Evolutionary conservation across 2,329 filamentous ascomycete genomes (phyloP).

Genomic region (Sporothrix luriei): DNA sequence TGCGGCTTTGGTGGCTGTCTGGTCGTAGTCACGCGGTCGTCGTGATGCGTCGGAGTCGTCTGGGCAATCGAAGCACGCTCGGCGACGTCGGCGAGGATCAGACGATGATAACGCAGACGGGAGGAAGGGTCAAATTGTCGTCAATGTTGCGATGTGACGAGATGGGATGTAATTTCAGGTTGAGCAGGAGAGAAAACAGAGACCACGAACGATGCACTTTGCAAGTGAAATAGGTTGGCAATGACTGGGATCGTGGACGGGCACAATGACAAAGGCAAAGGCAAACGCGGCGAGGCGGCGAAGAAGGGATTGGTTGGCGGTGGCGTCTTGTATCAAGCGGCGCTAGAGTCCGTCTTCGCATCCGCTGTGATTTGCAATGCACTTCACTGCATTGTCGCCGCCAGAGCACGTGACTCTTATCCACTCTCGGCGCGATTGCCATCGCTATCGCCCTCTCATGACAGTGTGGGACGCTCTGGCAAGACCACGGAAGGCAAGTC

Average conservation of each 20-base stretch:
- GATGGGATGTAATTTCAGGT: neutral
- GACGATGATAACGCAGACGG: neutral
- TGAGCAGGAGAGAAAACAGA: neutral
- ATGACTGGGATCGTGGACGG: constrained; percentile 26
- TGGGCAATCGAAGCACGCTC: neutral
- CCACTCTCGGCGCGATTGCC: neutral
- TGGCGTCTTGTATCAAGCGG: constrained; percentile 19
- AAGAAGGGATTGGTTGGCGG: constrained; percentile 27
- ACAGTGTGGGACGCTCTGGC: too few relatives aligned
- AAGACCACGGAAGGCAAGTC: neutral
- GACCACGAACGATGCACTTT: neutral
- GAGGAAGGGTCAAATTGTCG: neutral
- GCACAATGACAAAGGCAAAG: constrained; percentile 29
- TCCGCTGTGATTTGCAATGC: constrained; percentile 15
- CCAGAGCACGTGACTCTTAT: constrained; percentile 4
- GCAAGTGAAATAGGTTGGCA: neutral
- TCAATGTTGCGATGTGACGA: neutral
- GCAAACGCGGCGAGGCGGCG: constrained; percentile 20
- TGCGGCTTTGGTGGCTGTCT: neutral
- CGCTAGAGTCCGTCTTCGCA: neutral
- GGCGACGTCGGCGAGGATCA: constrained; percentile 16
- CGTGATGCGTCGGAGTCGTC: neutral
- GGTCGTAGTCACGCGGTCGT: neutral
- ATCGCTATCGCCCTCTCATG: neutral
- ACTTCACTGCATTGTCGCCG: neutral